These are phyloP conservation scores for Ceratobasidium papillatum DNA, from an alignment of 1,284 basidiomycete species.

Conservation along the genomic window DNA sequence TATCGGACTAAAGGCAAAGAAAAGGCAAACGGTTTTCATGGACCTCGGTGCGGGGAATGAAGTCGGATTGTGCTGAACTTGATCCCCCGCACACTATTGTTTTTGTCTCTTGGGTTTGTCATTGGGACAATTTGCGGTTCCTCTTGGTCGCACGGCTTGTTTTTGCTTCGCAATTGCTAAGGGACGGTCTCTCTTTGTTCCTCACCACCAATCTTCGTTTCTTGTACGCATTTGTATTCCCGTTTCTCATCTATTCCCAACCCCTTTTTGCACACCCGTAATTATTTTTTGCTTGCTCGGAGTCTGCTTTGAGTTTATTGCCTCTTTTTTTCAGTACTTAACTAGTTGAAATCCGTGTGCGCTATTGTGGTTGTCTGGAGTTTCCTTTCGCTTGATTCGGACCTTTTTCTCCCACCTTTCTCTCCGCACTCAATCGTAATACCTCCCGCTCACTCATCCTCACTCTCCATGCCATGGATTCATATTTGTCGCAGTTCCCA, in stretches of 20 bases:
- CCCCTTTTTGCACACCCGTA: conserved; percentile 22
- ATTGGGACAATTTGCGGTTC: conserved; percentile 34
- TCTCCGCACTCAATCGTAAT: conserved; percentile 17
- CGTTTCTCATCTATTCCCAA: conserved; percentile 12
- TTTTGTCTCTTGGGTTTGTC: conserved; percentile 23
- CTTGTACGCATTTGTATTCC: conserved; percentile 39
- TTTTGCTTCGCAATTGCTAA: conserved; percentile 1
- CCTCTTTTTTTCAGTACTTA: conserved; percentile 19
- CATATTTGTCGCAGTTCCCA: not conserved
- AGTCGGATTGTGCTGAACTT: conserved; percentile 5
- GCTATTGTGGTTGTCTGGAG: conserved; percentile 26
- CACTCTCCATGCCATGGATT: conserved; percentile 18
- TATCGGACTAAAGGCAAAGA: conserved; percentile 12
- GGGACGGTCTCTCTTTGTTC: conserved; percentile 12
- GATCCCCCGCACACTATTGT: conserved; percentile 7
- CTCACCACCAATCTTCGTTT: conserved; percentile 19
- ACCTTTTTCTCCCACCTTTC: not conserved
- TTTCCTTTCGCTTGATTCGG: conserved; percentile 30
- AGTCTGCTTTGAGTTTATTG: not conserved
- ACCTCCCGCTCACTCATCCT: conserved; percentile 10
- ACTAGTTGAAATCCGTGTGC: conserved; percentile 31
- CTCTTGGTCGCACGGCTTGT: not conserved
- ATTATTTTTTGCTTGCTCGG: conserved; percentile 3
- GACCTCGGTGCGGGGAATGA: conserved; percentile 14
- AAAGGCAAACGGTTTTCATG: conserved; percentile 29